Base-by-base conservation (phyloP, 306 rosid genomes). In the Rosa lucieae region DNA sequence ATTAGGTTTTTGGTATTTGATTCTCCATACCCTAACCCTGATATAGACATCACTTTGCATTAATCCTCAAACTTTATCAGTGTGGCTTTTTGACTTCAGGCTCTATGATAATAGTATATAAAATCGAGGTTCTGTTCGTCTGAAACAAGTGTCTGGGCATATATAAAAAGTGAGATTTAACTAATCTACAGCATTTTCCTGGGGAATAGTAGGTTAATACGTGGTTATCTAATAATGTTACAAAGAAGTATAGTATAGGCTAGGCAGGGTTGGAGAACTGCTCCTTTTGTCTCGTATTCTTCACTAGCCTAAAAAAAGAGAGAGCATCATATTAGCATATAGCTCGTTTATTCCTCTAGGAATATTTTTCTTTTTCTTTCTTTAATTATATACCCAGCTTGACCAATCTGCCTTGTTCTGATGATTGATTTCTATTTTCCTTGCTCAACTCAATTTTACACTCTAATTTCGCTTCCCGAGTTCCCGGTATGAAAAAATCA, bases 211-310 rank as follows among this genome's bases (percentile, higher is more conserved):
- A 82, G 82, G 83, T 74, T 81, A 65, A 32, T 72, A 56, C 42
- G 75, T 39, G 71, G n/a, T 26, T 67, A 52, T 83, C 76, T 75
- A 70, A 43, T 46, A 3, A 43, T 44, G 29, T 87, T 59, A 14
- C 72, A 17, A 49, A 29, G 40, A 80, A 76, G 72, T n/a, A 69
- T 10, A 71, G 47, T 8, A 53, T 72, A 67, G 47, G 47, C 47
- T 72, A 73, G 79, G 76, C 74, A 72, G 62, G 87, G 83, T 80
- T 70, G 82, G 84, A 80, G 63, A 86, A 74, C 93, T 18, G 73
- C 84, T 81, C 70, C 63, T 37, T 3, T 20, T 11, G 10, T 11
- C 52, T 47, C 52, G 11, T 1, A 3, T 48, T 48, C 53, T 48
- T 48, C 53, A 48, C 5, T 48, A 8, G 49, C 49, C 49, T 10